Percentiles rank a stretch among this genome's conserved stretches.
Evolutionary conservation across 805 yeast species (phyloP).

Genomic region (Priceomyces carsonii): DNA sequence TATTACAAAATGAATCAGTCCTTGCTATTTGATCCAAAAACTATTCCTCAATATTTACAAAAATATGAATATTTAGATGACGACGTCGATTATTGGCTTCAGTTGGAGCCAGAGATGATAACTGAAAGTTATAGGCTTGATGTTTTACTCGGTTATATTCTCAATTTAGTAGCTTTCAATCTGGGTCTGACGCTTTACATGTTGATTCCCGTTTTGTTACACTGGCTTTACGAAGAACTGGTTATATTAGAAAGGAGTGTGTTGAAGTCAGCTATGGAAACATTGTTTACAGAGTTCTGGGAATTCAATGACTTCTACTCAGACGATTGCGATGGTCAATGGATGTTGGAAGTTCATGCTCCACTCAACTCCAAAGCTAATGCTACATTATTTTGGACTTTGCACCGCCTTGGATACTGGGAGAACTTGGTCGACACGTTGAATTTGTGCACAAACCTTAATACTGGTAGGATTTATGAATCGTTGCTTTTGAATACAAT

Average conservation of each 20-base stretch:
- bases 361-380: constrained; percentile 6
- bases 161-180: constrained; percentile 34
- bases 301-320: constrained; percentile 11
- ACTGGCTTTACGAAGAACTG: constrained; percentile 37
- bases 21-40: constrained; percentile 24
- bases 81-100: constrained; percentile 40
- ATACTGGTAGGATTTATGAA: constrained; percentile 16
- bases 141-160: constrained; percentile 33
- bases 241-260: neutral
- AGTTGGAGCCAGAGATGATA: constrained; percentile 28
- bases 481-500: constrained; percentile 24
- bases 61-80: constrained; percentile 24
- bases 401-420: constrained; percentile 32
- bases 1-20: constrained; percentile 32
- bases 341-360: constrained; percentile 16
- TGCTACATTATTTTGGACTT: constrained; percentile 24
- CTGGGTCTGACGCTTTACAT: constrained; percentile 31
- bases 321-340: constrained; percentile 12
- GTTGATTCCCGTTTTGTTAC: constrained; percentile 35
- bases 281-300: constrained; percentile 28
- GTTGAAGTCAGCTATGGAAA: constrained; percentile 11
- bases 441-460: constrained; percentile 9
- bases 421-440: constrained; percentile 16
- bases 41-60: constrained; percentile 24
- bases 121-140: constrained; percentile 20